Conservation (phyloP, 2,329 filamentous ascomycete genomes). For the Aspergillus chevalieri region DNA sequence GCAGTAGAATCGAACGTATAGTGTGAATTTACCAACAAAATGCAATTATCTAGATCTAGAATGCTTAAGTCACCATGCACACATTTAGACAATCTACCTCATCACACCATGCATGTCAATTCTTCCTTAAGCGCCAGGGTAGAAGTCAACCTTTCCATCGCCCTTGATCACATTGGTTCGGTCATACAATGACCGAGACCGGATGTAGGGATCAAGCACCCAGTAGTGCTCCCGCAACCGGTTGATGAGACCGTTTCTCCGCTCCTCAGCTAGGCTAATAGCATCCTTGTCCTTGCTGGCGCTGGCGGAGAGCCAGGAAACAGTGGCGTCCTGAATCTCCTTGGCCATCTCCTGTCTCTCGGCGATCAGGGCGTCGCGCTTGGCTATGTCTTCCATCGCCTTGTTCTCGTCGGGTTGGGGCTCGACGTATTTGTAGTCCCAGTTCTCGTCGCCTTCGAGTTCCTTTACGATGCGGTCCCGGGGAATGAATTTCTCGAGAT, state of each 20-base stretch:
- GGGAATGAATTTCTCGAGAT: slow-evolving; percentile 71
- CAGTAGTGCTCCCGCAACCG: slow-evolving; percentile 73
- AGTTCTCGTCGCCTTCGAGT: slow-evolving; percentile 79
- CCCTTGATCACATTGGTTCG: slow-evolving; percentile 64
- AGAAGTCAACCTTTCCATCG: slow-evolving; percentile 66
- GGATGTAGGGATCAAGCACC: slow-evolving; percentile 78
- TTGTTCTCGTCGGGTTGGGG: slow-evolving; percentile 70
- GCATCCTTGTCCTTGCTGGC: slow-evolving; percentile 42
- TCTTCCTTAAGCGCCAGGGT: slow-evolving; percentile 38
- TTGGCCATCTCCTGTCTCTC: slow-evolving; percentile 61
- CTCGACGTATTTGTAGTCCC: slow-evolving; percentile 76
- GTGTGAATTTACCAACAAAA: not conserved
- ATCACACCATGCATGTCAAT: not conserved
- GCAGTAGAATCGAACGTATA: too few species aligned
- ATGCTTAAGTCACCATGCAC: too few species aligned
- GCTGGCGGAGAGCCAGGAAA: slow-evolving; percentile 63
- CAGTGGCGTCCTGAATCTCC: slow-evolving; percentile 67
- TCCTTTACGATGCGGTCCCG: slow-evolving; percentile 68
- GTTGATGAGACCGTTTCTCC: slow-evolving; percentile 57
- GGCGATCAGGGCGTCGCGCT: slow-evolving; percentile 57
- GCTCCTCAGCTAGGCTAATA: slow-evolving; percentile 46
- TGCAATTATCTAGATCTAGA: not conserved
- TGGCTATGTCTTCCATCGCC: slow-evolving; percentile 60
- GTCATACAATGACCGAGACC: slow-evolving; percentile 80
- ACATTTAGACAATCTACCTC: not conserved